Base-by-base conservation (phyloP, 495 filamentous ascomycete species). In the Daldinia caldariorum region DNA sequence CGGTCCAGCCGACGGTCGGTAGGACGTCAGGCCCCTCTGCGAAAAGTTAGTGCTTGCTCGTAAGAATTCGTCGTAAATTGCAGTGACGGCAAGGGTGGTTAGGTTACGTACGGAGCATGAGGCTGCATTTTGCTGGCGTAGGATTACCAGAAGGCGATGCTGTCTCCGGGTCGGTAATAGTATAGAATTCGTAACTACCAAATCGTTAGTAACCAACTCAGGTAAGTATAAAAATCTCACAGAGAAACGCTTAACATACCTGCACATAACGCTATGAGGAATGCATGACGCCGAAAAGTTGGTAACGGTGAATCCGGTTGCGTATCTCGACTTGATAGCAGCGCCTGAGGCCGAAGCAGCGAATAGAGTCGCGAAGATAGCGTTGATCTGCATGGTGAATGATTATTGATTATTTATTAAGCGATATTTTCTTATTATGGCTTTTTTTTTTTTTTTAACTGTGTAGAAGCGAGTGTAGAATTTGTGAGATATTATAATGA, bases 271-370 rank as follows among this genome's bases (percentile, higher is more conserved):
- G 29, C 65, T 69, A 39, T 72, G 70, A 18, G 59, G 70, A 29
- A 72, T 72, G 61, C 70, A 72, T 0, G 64, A 69, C 4, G 70
- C 64, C 16, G 60, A 29, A 18, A 72, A 72, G 37, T 60, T 59
- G 26, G 64, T 32, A 5, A 72, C 57, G 60, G 20, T 58, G 51
- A 68, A 69, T 0, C 45, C 49, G 26, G 35, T 53, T 0, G 61
- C 70, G 7, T 55, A 22, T 41, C 70, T 61, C 1, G 59, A 54
- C 38, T 51, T 34, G 35, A 64, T 29, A 56, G 60, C 64, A 3
- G 70, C 61, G 6, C 61, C 70, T 4, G 54, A 64, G 43, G 51
- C 65, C 34, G 63, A 49, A 22, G 70, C 65, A 22, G 65, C 56
- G 60, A 69, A 65, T 61, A 72, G 55, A 6, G 65, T 57, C 18